Evolutionary conservation across 169 alveolate species (phyloP).

Genomic region (Eimeria maxima): DNA sequence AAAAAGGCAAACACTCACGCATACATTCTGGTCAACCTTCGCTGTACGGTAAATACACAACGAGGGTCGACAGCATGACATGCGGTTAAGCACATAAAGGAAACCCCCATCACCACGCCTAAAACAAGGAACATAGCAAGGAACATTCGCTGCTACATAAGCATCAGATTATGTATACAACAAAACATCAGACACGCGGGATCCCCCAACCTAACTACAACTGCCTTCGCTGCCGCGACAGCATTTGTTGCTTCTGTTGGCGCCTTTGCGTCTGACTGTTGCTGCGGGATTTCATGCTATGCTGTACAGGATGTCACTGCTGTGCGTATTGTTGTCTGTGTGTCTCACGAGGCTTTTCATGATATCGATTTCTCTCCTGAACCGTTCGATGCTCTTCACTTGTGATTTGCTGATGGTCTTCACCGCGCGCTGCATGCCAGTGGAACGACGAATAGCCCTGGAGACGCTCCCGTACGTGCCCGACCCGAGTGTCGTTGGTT

Average conservation of each 20-base stretch:
- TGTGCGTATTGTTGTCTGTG: background rate
- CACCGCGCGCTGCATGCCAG: constrained; percentile 91
- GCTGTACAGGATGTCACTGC: background rate
- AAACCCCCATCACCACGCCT: background rate
- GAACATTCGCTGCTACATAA: background rate
- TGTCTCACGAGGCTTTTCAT: constrained; percentile 90
- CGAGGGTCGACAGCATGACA: background rate
- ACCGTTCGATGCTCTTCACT: constrained; percentile 93
- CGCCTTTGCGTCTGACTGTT: background rate
- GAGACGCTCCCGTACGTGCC: constrained; percentile 93
- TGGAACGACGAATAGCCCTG: constrained; percentile 88
- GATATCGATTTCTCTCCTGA: constrained; percentile 93
- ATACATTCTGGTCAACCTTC: background rate
- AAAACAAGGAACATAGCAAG: background rate
- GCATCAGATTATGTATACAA: background rate
- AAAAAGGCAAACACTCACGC: background rate
- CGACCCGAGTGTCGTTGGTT: constrained; percentile 87
- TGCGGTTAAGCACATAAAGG: background rate
- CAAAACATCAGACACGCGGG: background rate
- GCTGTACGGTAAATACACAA: background rate
- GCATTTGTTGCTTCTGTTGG: constrained; percentile 1
- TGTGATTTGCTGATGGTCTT: constrained; percentile 93
- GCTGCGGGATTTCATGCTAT: background rate
- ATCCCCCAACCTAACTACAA: background rate
- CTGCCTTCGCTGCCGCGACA: background rate